A percentile compares a stretch with the other conserved stretches of the same genome.
Evolutionary conservation across 306 rosid species (phyloP).

Genomic region (Ammopiptanthus mongolicus): DNA sequence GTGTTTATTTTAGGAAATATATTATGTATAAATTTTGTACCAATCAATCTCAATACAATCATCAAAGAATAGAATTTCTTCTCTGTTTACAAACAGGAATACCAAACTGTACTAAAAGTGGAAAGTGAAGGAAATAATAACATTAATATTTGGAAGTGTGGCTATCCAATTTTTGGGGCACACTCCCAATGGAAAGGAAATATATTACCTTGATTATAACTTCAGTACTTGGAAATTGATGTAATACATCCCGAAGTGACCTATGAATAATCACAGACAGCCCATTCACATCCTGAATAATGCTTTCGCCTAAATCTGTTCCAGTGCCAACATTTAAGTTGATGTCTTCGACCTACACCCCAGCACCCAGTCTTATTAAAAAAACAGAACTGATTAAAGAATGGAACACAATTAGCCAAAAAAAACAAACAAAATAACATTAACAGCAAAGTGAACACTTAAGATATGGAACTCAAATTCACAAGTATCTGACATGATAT

Average conservation of each 20-base stretch:
- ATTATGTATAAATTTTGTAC: not conserved
- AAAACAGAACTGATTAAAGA: not conserved
- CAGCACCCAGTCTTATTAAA: conserved; percentile 9
- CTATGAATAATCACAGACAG: conserved; percentile 72
- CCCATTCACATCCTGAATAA: conserved; percentile 88
- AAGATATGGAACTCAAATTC: not conserved
- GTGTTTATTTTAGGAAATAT: not conserved
- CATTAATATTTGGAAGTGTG: not conserved
- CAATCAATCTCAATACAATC: not conserved
- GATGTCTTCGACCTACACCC: conserved; percentile 79
- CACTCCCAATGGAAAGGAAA: conserved; percentile 11
- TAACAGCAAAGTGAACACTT: not conserved
- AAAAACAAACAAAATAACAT: not conserved
- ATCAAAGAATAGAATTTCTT: not conserved
- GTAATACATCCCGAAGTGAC: conserved; percentile 80
- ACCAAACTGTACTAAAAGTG: not conserved
- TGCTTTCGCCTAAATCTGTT: conserved; percentile 75
- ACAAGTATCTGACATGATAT: not conserved
- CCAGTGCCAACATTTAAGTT: conserved; percentile 90
- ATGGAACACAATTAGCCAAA: not conserved
- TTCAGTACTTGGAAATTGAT: conserved; percentile 70
- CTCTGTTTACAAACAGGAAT: not conserved
- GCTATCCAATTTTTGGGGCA: not conserved
- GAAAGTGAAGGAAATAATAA: conserved; percentile 2
- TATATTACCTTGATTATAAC: conserved; percentile 57